These are phyloP conservation scores for Penicillium salamii DNA, from an alignment of 495 filamentous ascomycete species.

Conservation along the genomic window DNA sequence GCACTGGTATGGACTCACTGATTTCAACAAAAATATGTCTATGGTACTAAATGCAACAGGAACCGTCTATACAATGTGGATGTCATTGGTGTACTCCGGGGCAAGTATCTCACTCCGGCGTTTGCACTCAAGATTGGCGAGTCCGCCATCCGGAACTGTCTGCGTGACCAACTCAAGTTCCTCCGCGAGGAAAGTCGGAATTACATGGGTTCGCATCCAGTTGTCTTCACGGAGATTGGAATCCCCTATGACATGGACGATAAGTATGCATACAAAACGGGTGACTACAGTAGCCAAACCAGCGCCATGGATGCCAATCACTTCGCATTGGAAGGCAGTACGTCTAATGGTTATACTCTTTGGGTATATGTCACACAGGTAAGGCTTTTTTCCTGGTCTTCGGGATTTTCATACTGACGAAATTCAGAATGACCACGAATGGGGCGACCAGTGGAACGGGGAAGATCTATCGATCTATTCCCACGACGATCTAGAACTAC, in stretches of 20 bases:
- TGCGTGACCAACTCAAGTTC: constrained; percentile 84
- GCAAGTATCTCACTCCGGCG: constrained; percentile 79
- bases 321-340: constrained; percentile 81
- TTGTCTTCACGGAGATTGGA: constrained; percentile 91
- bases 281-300: constrained; percentile 89
- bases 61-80: constrained; percentile 96
- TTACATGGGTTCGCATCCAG: constrained; percentile 86
- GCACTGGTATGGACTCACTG: constrained; percentile 63
- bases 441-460: constrained; percentile 96
- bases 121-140: constrained; percentile 93
- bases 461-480: constrained; percentile 94
- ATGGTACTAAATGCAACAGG: constrained; percentile 37
- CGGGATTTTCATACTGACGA: neutral
- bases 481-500: constrained; percentile 70
- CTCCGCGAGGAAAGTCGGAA: constrained; percentile 86
- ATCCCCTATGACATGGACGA: constrained; percentile 99
- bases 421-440: constrained; percentile 74
- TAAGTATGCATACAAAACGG: constrained; percentile 91
- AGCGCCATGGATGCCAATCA: constrained; percentile 97
- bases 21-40: neutral
- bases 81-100: constrained; percentile 86
- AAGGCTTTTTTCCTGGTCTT: constrained; percentile 21
- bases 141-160: constrained; percentile 91
- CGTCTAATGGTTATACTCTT: constrained; percentile 77
- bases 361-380: constrained; percentile 83